Conservation (phyloP, 1,139 yeast genomes). For the Hyphopichia pseudoburtonii region DNA sequence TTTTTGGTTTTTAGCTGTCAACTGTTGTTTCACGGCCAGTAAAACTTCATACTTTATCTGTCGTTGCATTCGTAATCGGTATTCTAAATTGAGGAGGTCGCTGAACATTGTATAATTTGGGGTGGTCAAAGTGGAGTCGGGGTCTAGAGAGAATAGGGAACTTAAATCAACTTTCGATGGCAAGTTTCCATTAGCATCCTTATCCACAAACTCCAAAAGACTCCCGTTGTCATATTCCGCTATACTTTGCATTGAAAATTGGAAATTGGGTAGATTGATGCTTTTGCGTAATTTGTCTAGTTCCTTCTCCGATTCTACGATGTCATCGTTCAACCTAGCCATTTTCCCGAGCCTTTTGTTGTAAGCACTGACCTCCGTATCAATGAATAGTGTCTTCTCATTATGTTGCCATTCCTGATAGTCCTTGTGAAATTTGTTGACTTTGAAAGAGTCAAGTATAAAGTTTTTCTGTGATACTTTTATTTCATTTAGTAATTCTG, state of each 20-base stretch:
- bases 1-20: constrained; percentile 31
- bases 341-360: constrained; percentile 32
- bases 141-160: constrained; percentile 30
- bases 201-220: constrained; percentile 16
- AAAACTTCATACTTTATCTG: constrained; percentile 40
- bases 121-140: constrained; percentile 22
- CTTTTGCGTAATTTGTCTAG: constrained; percentile 24
- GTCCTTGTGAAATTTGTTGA: constrained; percentile 30
- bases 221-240: constrained; percentile 21
- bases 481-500: constrained; percentile 4
- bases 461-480: constrained; percentile 19
- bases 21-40: constrained; percentile 30
- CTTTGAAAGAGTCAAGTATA: constrained; percentile 35
- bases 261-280: constrained; percentile 30
- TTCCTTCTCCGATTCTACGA: constrained; percentile 21
- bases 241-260: constrained; percentile 31
- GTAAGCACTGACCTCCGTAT: constrained; percentile 26
- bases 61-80: constrained; percentile 29
- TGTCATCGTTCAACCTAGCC: constrained; percentile 27
- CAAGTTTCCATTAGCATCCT: constrained; percentile 12
- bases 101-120: constrained; percentile 33
- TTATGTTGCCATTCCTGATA: constrained; percentile 32
- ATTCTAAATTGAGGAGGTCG: constrained; percentile 35
- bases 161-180: constrained; percentile 19
- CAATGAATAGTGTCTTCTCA: constrained; percentile 20